Evolutionary conservation across 805 yeast genomes (phyloP).

Genomic region (Spathaspora gorwiae): DNA sequence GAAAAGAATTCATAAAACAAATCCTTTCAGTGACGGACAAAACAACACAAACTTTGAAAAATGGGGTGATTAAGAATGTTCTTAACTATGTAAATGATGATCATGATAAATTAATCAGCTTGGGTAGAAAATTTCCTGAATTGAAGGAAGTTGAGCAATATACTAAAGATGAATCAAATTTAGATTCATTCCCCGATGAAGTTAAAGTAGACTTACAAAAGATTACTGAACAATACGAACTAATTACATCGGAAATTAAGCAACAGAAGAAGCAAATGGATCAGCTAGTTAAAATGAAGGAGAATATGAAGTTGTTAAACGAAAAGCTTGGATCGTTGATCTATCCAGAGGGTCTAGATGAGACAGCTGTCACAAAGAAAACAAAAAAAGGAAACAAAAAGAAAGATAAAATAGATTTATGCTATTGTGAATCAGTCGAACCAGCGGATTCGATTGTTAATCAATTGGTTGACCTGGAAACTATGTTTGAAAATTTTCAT

Average conservation of each 20-base stretch:
- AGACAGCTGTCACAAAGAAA: constrained; percentile 12
- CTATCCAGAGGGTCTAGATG: constrained; percentile 5
- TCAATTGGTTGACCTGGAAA: constrained; percentile 3
- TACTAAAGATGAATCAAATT: constrained; percentile 9
- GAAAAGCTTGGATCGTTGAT: constrained; percentile 23
- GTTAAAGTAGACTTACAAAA: constrained; percentile 4
- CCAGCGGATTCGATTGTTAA: background rate
- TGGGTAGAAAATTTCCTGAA: constrained; percentile 42
- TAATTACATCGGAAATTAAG: background rate
- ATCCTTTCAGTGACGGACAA: constrained; percentile 10
- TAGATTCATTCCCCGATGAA: constrained; percentile 7
- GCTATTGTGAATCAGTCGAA: constrained; percentile 40
- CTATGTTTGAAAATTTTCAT: constrained; percentile 8
- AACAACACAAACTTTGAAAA: constrained; percentile 10
- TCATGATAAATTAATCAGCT: constrained; percentile 16
- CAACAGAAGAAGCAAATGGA: constrained; percentile 11
- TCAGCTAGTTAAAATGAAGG: constrained; percentile 29
- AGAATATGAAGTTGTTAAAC: constrained; percentile 31
- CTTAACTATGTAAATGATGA: constrained; percentile 17
- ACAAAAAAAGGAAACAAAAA: constrained; percentile 23
- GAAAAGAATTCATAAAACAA: constrained; percentile 38
- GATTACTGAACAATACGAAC: background rate
- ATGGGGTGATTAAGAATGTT: constrained; percentile 19
- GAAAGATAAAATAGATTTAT: constrained; percentile 42
- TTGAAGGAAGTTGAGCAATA: constrained; percentile 27